phyloP scores from a whole-genome alignment of 208 protist genomes.

The Leishmania braziliensis region DNA sequence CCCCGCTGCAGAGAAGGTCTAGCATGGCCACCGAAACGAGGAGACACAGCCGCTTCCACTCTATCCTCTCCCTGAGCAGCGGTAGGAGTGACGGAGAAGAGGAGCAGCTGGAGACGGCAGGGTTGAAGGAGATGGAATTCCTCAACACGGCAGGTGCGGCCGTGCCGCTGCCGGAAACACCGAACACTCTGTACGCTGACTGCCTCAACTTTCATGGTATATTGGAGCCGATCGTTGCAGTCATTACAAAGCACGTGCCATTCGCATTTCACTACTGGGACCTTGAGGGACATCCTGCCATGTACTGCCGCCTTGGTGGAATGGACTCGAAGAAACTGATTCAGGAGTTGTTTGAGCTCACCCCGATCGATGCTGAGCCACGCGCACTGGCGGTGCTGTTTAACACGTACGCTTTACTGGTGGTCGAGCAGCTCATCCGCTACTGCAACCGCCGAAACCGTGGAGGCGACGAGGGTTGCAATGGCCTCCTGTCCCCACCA shows the following conservation, averaged over 20 bases:
- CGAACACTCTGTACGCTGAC: slow-evolving; percentile 14
- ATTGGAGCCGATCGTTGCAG: slow-evolving; percentile 54
- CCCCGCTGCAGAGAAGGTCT: background rate
- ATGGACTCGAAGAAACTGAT: slow-evolving; percentile 43
- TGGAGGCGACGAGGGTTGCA: slow-evolving; percentile 25
- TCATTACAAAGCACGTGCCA: slow-evolving; percentile 41
- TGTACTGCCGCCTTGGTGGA: slow-evolving; percentile 46
- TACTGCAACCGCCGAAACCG: slow-evolving; percentile 40
- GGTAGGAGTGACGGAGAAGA: background rate
- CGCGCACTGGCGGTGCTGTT: slow-evolving; percentile 51
- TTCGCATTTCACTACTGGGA: slow-evolving; percentile 78
- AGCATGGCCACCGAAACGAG: background rate
- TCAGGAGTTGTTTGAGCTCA: slow-evolving; percentile 46
- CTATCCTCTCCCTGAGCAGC: background rate
- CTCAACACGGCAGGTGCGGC: slow-evolving; percentile 26
- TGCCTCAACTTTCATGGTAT: slow-evolving; percentile 58
- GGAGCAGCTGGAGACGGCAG: background rate
- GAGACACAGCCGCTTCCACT: background rate
- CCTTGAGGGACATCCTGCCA: slow-evolving; percentile 59
- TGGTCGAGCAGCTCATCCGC: slow-evolving; percentile 53
- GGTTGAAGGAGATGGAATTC: slow-evolving; percentile 9
- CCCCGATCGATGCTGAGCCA: slow-evolving; percentile 47
- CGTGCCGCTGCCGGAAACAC: slow-evolving; percentile 6
- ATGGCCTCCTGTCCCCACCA: slow-evolving; percentile 14
- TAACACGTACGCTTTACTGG: slow-evolving; percentile 57